These are phyloP conservation scores for Gossypium bickii DNA, from an alignment of 345 rosid species.

Conservation along the genomic window DNA sequence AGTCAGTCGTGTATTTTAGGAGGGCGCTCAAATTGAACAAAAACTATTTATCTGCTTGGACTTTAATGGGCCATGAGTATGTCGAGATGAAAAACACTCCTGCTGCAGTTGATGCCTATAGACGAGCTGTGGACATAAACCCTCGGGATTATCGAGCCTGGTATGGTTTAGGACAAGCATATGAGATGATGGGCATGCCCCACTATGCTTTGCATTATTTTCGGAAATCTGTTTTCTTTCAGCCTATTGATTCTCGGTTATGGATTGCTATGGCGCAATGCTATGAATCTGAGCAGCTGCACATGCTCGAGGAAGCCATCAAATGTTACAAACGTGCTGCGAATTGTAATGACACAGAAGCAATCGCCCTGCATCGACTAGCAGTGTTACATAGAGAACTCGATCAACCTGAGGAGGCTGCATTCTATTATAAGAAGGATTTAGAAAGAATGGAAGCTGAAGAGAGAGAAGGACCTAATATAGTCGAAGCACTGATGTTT, in stretches of 20 bases:
- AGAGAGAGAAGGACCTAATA: conserved; percentile 88
- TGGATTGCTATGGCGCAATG: conserved; percentile 99
- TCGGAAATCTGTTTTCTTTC: conserved; percentile 81
- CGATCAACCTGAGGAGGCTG: conserved; percentile 77
- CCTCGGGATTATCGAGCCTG: conserved; percentile 54
- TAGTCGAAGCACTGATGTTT: conserved; percentile 81
- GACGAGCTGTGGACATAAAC: conserved; percentile 89
- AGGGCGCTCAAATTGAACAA: conserved; percentile 94
- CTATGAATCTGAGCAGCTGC: conserved; percentile 80
- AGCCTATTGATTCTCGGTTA: conserved; percentile 82
- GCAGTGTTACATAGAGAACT: conserved; percentile 68
- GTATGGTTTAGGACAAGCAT: conserved; percentile 14
- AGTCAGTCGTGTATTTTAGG: conserved; percentile 82
- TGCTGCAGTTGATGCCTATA: conserved; percentile 94
- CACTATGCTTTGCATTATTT: conserved; percentile 94
- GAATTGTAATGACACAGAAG: conserved; percentile 77
- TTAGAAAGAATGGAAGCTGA: conserved; percentile 93
- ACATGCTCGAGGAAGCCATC: conserved; percentile 89
- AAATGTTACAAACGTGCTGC: conserved; percentile 90
- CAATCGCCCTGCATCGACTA: conserved; percentile 77
- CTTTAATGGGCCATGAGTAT: conserved; percentile 95
- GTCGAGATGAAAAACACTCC: conserved; percentile 97
- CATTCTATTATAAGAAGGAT: conserved; percentile 83
- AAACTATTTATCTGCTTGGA: conserved; percentile 93
- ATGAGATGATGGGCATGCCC: conserved; percentile 95